These are phyloP conservation scores for Nemania serpens DNA, from an alignment of 2,329 filamentous ascomycete species.

Conservation along the genomic window DNA sequence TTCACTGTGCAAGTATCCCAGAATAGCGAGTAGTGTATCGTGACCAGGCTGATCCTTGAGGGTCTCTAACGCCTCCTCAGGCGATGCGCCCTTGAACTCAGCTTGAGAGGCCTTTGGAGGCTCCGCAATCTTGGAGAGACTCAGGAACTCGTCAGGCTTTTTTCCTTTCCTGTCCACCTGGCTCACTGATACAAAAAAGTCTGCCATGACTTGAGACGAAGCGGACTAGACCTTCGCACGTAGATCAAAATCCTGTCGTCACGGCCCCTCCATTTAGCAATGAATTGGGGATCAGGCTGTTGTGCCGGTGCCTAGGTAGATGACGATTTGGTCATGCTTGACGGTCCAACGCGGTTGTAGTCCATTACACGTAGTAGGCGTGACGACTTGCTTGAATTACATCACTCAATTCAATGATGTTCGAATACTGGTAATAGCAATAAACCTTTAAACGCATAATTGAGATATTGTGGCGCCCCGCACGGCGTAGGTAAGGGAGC, in stretches of 20 bases:
- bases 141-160: slow-evolving; percentile 46
- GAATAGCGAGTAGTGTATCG: slow-evolving; percentile 55
- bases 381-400: too few species aligned
- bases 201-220: slow-evolving; percentile 53
- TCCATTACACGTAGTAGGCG: not conserved
- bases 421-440: too few species aligned
- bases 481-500: too few species aligned
- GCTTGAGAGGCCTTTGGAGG: slow-evolving; percentile 15
- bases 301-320: not conserved
- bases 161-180: slow-evolving; percentile 52
- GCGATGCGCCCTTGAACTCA: slow-evolving; percentile 39
- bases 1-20: slow-evolving; percentile 56
- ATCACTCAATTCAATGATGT: too few species aligned
- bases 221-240: not conserved
- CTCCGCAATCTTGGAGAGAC: slow-evolving; percentile 41
- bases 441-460: too few species aligned
- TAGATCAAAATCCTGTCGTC: not conserved
- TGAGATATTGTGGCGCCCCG: too few species aligned
- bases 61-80: slow-evolving; percentile 60
- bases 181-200: slow-evolving; percentile 59
- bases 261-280: not conserved
- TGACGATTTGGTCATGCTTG: not conserved
- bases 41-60: slow-evolving; percentile 67
- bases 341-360: too few species aligned
- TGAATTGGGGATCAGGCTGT: not conserved